Base-by-base conservation (phyloP, 148 eudicot species). In the Silene latifolia region DNA sequence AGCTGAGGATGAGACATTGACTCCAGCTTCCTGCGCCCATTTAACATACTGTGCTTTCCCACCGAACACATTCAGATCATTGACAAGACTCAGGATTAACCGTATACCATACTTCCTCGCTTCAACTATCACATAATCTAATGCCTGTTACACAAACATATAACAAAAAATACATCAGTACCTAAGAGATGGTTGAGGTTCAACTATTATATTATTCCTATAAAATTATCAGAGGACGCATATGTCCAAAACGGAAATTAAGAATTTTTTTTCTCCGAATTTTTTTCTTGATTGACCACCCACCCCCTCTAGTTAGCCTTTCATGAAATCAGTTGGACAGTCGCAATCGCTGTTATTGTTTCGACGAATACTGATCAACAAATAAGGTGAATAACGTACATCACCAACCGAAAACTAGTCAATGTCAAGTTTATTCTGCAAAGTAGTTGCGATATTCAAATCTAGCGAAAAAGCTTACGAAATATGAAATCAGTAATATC, bases 61-160 rank as follows among this genome's bases (percentile, higher is more conserved):
- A 69, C 91, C 91, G 81, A 78, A 88, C 18, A 87, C 89, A 64
- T 79, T 79, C 74, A 86, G 66, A 77, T 88, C 86, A 76, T 88
- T 88, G 17, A 86, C 91, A 35, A 88, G 81, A 73, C 87, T 82
- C 13, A 88, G 89, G 46, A 88, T 86, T 20, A 88, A 68, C 51
- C 85, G 57, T 64, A 88, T 77, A 13, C 83, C 61, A 46, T 82
- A 77, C 69, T 71, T 86, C 77, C 89, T 88, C 13, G 91, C 91
- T 82, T 88, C 88, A 32, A 81, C 79, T n/a, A 88, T 61, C 67
- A 88, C 85, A 80, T 78, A 88, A 79, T 86, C 89, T 67, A 88
- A 73, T 58, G 82, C 91, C 91, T 88, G 84, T 44, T 4, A 58
- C 21, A 35, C 1, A 48, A 24, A 63, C 19, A 63, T 63, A 63